These are phyloP conservation scores for grape (Vitis vinifera) DNA, from an alignment of 164 flowering plant genomes.

Conservation along the genomic window DNA sequence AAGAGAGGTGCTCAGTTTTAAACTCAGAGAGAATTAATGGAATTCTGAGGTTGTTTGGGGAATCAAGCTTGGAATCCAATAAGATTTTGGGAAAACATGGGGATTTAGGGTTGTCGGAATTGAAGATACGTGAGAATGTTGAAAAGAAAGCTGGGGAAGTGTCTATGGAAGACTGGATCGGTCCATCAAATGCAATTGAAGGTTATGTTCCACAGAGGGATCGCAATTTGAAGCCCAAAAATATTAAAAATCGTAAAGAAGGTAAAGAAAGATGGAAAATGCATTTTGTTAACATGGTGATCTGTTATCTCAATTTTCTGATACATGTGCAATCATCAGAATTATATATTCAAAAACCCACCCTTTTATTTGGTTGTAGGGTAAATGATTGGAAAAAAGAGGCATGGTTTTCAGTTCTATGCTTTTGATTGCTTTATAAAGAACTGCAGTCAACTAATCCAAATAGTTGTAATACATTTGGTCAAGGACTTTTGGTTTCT, in stretches of 20 bases:
- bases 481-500: not conserved
- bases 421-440: not conserved
- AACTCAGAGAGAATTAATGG: constrained; percentile 37
- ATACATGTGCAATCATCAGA: not conserved
- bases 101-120: constrained; percentile 40
- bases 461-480: not conserved
- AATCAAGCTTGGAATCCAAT: constrained; percentile 25
- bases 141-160: constrained; percentile 46
- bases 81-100: constrained; percentile 35
- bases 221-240: constrained; percentile 8
- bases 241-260: constrained; percentile 20
- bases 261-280: constrained; percentile 26
- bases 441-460: not conserved
- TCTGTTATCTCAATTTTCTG: not conserved
- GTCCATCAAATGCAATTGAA: constrained; percentile 88
- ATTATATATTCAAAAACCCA: not conserved
- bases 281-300: not conserved
- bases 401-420: not conserved
- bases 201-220: constrained; percentile 79
- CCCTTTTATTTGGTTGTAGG: not conserved
- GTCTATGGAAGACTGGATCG: constrained; percentile 61
- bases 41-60: constrained; percentile 58
- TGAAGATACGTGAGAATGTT: constrained; percentile 66
- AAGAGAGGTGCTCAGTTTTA: constrained; percentile 42
- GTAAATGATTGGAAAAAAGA: not conserved